Base-by-base conservation (phyloP, 2,329 filamentous ascomycete genomes). In the Neofusicoccum parvum region DNA sequence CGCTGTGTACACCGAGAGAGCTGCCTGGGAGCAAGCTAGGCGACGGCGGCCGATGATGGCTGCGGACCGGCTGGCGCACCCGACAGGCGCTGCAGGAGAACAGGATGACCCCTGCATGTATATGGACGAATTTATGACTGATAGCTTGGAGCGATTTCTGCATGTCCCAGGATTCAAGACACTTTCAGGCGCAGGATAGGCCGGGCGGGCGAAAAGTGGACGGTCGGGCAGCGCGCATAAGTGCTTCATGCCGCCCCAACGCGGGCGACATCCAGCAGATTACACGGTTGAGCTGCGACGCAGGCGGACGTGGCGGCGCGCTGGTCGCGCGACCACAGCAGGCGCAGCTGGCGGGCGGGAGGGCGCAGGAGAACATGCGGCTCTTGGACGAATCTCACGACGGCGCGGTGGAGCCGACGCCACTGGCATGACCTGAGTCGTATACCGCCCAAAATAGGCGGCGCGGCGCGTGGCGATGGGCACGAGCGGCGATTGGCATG, bases 241-340 rank as follows among this genome's bases (percentile, higher is more conserved):
- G 43, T 60, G 56, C 56, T 49, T 36, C 56, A 60, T 48, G 56
- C 56, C 41, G 41, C 9, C 17, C 53, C 50, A 32, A 56, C 23
- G 53, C 17, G n/a, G 27, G 27, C 27, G 48, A 50, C 48, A 15
- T 50, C 3, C 27, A 11, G 27, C 17, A 48, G 23, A 56, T 59
- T 49, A 43, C 63, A 65, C 63, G 36, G 45, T 59, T 23, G 62
- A 58, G 56, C 56, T 60, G 56, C 56, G 63, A 58, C 37, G 63
- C 63, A 51, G 43, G 53, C 45, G 51, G 46, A 58, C 63, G 53
- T 65, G 63, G 63, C 63, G 53, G 50, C 63, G 63, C 45, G 46
- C 51, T 34, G 63, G 34, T 34, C 62, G 50, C 23, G 20, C 37
- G 50, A 39, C 36, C 27, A 54, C 62, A 27, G 45, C 43, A 59